Conservation (phyloP, 2,329 filamentous ascomycete species). For the Alternaria infectoria region DNA sequence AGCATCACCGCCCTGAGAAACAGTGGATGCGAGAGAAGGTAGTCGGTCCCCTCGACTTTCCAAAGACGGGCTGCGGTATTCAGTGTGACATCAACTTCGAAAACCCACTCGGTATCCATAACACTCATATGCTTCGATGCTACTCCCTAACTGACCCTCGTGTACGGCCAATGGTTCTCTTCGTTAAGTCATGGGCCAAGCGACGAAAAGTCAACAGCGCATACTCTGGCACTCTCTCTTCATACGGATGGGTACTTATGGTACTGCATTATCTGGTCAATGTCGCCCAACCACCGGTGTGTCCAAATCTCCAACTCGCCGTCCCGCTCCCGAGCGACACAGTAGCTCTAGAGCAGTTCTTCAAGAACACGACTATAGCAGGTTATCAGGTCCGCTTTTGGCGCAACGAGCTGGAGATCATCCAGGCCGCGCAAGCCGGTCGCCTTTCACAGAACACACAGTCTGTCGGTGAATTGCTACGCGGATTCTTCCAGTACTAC, state of each 20-base stretch:
- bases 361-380: constrained; percentile 57
- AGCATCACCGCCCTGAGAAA: constrained; percentile 33
- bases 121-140: constrained; percentile 80
- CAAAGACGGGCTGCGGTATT: constrained; percentile 77
- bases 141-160: constrained; percentile 81
- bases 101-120: constrained; percentile 81
- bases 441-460: constrained; percentile 73
- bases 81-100: constrained; percentile 94
- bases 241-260: constrained; percentile 93
- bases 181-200: constrained; percentile 92
- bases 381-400: constrained; percentile 79
- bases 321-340: constrained; percentile 34
- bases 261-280: constrained; percentile 90
- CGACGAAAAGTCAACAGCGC: constrained; percentile 83
- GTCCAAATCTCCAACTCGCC: constrained; percentile 78
- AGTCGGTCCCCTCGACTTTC: constrained; percentile 71
- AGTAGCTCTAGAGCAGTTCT: constrained; percentile 44
- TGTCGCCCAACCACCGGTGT: constrained; percentile 77
- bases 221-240: constrained; percentile 84
- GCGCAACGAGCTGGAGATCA: constrained; percentile 74
- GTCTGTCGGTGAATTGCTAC: constrained; percentile 72
- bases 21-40: constrained; percentile 56
- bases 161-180: constrained; percentile 78
- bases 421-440: constrained; percentile 62
- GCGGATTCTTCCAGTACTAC: constrained; percentile 89